Base-by-base conservation (phyloP, 345 rosid genomes). In the Litchi chinensis region DNA sequence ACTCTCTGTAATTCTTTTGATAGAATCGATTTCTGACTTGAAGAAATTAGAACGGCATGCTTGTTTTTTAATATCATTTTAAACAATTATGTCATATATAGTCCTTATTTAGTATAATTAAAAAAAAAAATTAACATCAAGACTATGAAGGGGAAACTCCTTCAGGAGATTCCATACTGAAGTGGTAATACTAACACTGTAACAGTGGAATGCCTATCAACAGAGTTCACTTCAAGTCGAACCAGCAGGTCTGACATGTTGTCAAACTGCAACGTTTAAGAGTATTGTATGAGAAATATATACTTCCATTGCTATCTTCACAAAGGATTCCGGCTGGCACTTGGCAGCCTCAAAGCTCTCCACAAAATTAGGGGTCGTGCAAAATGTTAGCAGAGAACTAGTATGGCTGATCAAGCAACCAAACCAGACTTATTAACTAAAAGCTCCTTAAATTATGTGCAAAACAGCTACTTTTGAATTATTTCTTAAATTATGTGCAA, bases 291-390 rank as follows among this genome's bases (percentile, higher is more conserved):
- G 60, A 22, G 28, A 52, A 18, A 8, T 26, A n/a, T 63, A 48
- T 59, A 44, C 73, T 65, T 54, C 21, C 64, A 56, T 60, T 73
- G 63, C 48, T 60, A 54, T 73, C 77, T 66, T 46, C 15, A 71
- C 32, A 15, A 16, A 26, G 9, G 54, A 72, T 54, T 24, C 19
- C 32, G 21, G 32, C 65, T 60, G 32, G n/a, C n/a, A n/a, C n/a
- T n/a, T n/a, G n/a, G 37, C 67, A 63, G 28, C 67, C 1, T 24
- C 37, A 22, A 13, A 26, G 37, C 43, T 16, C 9, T 63, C 41
- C 5, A 6, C 16, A 26, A 5, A 44, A 28, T 63, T 26, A 15
- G 43, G 68, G 13, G 11, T 28, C 59, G 2, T 18, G 56, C 22
- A 10, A 44, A 13, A 43, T 44, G 37, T 16, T 8, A 15, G 57